A percentile compares a stretch with the other conserved stretches of the same genome.
Conservation (phyloP, 192 early-diverging fungal species). For the Coemansia sp. region DNA sequence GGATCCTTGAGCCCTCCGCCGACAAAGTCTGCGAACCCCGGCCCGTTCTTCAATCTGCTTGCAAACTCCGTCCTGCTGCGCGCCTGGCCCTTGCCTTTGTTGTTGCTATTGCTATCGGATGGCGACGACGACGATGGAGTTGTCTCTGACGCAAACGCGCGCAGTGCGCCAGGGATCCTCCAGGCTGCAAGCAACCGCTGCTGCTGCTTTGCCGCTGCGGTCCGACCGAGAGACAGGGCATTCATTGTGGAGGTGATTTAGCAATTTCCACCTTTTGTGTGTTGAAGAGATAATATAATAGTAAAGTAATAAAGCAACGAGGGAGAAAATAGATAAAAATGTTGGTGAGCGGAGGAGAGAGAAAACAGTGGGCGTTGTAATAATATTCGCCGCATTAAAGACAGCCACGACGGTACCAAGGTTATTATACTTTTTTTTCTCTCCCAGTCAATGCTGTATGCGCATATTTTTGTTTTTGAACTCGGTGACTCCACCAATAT, state of each 20-base stretch:
- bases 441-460: no score
- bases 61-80: constrained; percentile 52
- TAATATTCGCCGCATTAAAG: no score
- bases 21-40: constrained; percentile 58
- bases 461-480: no score
- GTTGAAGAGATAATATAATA: no score
- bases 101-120: constrained; percentile 22
- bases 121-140: constrained; percentile 10
- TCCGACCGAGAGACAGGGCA: constrained; percentile 5
- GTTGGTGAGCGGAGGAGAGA: background rate
- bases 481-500: no score
- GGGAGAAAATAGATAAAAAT: background rate
- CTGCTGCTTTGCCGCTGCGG: background rate
- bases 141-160: no score
- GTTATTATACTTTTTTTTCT: no score
- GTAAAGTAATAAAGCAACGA: background rate
- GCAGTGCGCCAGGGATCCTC: no score
- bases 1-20: constrained; percentile 22
- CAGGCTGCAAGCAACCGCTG: background rate
- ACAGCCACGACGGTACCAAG: no score
- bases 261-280: no score
- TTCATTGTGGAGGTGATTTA: constrained; percentile 2
- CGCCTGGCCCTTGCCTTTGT: constrained; percentile 12
- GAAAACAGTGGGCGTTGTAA: background rate
- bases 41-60: constrained; percentile 51